Evolutionary conservation across 2,329 filamentous ascomycete species (phyloP), one percentile per base, ranked within the genome.

Genomic region (Sclerotinia spermophila): DNA sequence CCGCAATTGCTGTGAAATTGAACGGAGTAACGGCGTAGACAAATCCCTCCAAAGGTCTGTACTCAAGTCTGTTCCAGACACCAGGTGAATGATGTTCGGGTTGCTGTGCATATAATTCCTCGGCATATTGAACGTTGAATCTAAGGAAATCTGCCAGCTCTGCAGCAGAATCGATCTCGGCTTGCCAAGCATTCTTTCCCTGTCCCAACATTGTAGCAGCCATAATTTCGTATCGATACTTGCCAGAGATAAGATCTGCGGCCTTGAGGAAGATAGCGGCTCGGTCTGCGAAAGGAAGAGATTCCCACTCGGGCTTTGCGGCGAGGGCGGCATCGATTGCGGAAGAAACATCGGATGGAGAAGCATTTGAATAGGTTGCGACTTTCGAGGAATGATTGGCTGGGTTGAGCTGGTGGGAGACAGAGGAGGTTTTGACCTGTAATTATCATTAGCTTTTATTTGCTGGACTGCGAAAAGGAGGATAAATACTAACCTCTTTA

Each of bases 131-230:
- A 69, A 97, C 94, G 79, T 96, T 96, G 85, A 97, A 97, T 79
- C 93, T 89, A 79, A 97, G 84, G 82, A 98, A 97, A 80, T 98
- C 96, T 77, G 88, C 91, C 77, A 96, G 83, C 85, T 98, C 96
- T 13, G 95, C 96, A 27, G 94, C 95, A 55, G 94, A 87, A 82
- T 98, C 95, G 74, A 98, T 98, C 86, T 98, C 95, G 24, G 96
- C 95, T 82, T 98, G 95, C 94, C 94, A 98, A 64, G 93, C 93
- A 81, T 97, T 98, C 88, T 98, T 98, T 78, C 96, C 95, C 82
- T 98, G 95, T 73, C 95, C 95, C 53, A 97, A 85, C 89, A 98
- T 97, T 17, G 95, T 97, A 58, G 93, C 89, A 15, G 96, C 95
- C 92, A 98, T 97, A 77, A 98, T 88, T 71, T 97, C 93, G 82